A percentile compares a stretch with the other conserved stretches of the same genome.
Evolutionary conservation across 1,139 yeast genomes (phyloP).

Genomic region (Hemisphaericaspora subhashii): DNA sequence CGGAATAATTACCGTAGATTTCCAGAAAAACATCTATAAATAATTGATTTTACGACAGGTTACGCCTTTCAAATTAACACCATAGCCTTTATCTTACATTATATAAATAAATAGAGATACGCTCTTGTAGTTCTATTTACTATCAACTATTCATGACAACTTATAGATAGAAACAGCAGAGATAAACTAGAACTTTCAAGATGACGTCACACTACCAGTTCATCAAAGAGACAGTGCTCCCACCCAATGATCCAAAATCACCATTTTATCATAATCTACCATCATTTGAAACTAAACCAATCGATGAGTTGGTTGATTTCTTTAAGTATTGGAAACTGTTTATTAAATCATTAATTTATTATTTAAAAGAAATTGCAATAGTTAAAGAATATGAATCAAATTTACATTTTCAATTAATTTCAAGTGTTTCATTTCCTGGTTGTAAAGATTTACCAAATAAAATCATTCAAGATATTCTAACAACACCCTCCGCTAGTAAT

Average conservation of each 20-base stretch:
- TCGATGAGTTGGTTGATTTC: slow-evolving; percentile 52
- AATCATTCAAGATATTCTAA: slow-evolving; percentile 13
- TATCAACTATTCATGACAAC: too few species aligned
- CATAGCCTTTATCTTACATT: too few species aligned
- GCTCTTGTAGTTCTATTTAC: neutral
- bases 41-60: too few species aligned
- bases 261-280: slow-evolving; percentile 47
- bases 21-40: too few species aligned
- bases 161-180: too few species aligned
- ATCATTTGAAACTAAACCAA: slow-evolving; percentile 42
- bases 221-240: slow-evolving; percentile 34
- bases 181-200: neutral
- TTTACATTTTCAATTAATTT: slow-evolving; percentile 61
- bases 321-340: slow-evolving; percentile 73
- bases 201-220: slow-evolving; percentile 15
- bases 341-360: slow-evolving; percentile 59
- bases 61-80: neutral
- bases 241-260: slow-evolving; percentile 34
- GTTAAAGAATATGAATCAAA: slow-evolving; percentile 71
- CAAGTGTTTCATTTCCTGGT: slow-evolving; percentile 59
- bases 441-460: slow-evolving; percentile 35
- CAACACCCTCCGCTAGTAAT: slow-evolving; percentile 6
- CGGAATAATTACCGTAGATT: too few species aligned
- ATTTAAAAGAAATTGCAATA: slow-evolving; percentile 60
- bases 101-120: neutral